phyloP scores from a whole-genome alignment of 2,329 filamentous ascomycete species.

The Eutypella sp. region DNA sequence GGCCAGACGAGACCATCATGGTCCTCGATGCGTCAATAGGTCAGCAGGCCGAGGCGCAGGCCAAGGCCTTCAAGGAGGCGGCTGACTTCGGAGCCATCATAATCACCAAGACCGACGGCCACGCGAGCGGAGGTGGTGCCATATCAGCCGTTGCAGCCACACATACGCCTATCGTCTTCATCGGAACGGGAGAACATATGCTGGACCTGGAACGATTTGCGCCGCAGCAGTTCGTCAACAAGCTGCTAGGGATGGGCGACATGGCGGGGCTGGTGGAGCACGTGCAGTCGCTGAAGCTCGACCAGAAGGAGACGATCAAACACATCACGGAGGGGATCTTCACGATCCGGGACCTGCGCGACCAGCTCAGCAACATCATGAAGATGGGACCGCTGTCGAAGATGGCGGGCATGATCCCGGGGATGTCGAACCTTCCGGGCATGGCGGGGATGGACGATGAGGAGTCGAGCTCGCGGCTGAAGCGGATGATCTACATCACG shows the following conservation, averaged over 20 bases:
- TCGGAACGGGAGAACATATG: slow-evolving; percentile 97
- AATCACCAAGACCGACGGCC: slow-evolving; percentile 97
- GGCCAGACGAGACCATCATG: slow-evolving; percentile 96
- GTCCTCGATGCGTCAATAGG: slow-evolving; percentile 95
- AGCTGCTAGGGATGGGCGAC: slow-evolving; percentile 94
- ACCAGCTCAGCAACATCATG: slow-evolving; percentile 97
- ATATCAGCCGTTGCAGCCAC: slow-evolving; percentile 97
- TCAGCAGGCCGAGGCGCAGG: slow-evolving; percentile 90
- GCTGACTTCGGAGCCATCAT: slow-evolving; percentile 98
- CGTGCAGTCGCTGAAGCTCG: slow-evolving; percentile 89
- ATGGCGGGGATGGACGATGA: slow-evolving; percentile 97
- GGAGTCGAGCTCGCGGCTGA: slow-evolving; percentile 86
- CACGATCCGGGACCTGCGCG: slow-evolving; percentile 86
- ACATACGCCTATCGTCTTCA: slow-evolving; percentile 94
- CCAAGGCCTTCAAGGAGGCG: slow-evolving; percentile 93
- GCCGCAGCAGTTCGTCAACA: slow-evolving; percentile 88
- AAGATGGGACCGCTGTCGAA: slow-evolving; percentile 98
- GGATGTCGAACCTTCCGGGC: slow-evolving; percentile 69
- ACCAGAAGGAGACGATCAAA: slow-evolving; percentile 99
- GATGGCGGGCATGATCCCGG: slow-evolving; percentile 98
- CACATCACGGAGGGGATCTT: slow-evolving; percentile 97
- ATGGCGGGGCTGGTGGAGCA: slow-evolving; percentile 94
- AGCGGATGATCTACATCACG: slow-evolving; percentile 98
- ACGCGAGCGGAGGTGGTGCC: slow-evolving; percentile 90
- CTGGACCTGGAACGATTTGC: slow-evolving; percentile 90